phyloP scores from a whole-genome alignment of 163 green algal genomes.

The Scenedesmus sp. region DNA sequence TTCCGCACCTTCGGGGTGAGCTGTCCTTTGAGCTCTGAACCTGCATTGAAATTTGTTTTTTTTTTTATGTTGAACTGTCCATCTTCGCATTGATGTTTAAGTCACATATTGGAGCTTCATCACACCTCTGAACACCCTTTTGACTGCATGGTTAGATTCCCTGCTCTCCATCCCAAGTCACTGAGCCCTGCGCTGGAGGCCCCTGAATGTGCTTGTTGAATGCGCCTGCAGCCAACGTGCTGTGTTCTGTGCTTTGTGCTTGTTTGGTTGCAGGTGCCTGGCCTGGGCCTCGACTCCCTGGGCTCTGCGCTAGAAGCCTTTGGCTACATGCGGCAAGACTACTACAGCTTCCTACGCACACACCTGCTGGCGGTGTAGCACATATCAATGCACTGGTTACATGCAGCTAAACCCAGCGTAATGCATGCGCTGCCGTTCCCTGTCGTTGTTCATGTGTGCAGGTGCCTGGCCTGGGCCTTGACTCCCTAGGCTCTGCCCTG shows the following conservation, averaged over 20 bases:
- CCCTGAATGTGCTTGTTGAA: constrained; percentile 20
- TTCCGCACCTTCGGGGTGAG: constrained; percentile 79
- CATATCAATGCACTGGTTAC: neutral
- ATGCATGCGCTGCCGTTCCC: too few relatives aligned
- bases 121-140: neutral
- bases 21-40: neutral
- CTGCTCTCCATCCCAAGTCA: constrained; percentile 58
- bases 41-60: too few relatives aligned
- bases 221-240: too few relatives aligned
- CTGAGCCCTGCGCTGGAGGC: constrained; percentile 71
- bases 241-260: neutral
- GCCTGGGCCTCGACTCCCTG: constrained; percentile 78
- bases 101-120: neutral
- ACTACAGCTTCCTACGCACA: constrained; percentile 34
- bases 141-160: too few relatives aligned
- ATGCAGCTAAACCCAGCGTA: too few relatives aligned
- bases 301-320: constrained; percentile 70
- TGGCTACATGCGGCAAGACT: constrained; percentile 62
- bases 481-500: constrained; percentile 71
- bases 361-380: constrained; percentile 50
- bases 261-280: constrained; percentile 58
- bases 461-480: constrained; percentile 76
- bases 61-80: neutral
- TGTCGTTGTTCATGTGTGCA: constrained; percentile 30
- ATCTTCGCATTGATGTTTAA: neutral